Evolutionary conservation across 805 yeast genomes (phyloP).

Genomic region (Wickerhamiella spandovensis): DNA sequence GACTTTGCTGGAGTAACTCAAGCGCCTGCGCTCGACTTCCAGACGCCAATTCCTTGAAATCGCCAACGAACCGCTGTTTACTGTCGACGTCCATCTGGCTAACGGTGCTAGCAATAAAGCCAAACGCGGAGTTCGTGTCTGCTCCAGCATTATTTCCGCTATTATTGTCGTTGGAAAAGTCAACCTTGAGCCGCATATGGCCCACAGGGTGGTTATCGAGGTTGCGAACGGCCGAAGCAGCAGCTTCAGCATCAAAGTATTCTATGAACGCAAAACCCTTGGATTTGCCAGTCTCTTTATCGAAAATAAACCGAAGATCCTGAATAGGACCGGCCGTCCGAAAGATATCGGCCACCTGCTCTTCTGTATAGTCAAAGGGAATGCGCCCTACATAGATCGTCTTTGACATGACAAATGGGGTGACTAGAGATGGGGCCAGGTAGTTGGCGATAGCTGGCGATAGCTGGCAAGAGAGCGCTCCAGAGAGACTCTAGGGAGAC

Average conservation of each 20-base stretch:
- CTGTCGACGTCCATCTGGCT: slow-evolving; percentile 24
- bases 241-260: slow-evolving; percentile 71
- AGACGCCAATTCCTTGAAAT: slow-evolving; percentile 45
- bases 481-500: no score
- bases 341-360: slow-evolving; percentile 78
- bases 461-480: no score
- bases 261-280: slow-evolving; percentile 85
- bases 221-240: slow-evolving; percentile 82
- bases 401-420: slow-evolving; percentile 11
- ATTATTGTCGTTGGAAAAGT: slow-evolving; percentile 45
- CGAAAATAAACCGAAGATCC: slow-evolving; percentile 63
- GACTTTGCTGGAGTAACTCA: slow-evolving; percentile 50
- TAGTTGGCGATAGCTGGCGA: no score
- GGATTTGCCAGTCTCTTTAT: slow-evolving; percentile 77
- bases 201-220: slow-evolving; percentile 69
- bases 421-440: background rate
- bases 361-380: slow-evolving; percentile 89
- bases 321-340: slow-evolving; percentile 79
- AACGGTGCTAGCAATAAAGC: slow-evolving; percentile 14
- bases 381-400: slow-evolving; percentile 72
- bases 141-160: slow-evolving; percentile 33
- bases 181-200: slow-evolving; percentile 56
- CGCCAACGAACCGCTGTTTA: slow-evolving; percentile 37
- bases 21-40: slow-evolving; percentile 46
- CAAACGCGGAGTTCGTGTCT: slow-evolving; percentile 23